Conservation (phyloP, 208 protist genomes). For the Trypanosoma platydactyli region DNA sequence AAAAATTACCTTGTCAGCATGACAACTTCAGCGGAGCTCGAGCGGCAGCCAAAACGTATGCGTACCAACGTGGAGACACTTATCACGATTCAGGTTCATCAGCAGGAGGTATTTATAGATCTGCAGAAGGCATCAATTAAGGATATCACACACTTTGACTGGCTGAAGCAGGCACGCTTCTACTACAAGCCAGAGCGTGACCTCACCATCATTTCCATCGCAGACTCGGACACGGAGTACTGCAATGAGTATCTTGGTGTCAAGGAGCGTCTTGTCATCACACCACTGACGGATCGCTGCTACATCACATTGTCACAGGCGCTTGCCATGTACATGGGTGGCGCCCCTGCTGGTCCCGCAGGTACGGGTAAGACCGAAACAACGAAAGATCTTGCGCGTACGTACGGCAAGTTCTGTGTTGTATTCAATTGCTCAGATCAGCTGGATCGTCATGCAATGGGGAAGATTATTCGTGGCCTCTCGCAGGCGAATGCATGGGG, state of each 20-base stretch:
- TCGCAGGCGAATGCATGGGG: slow-evolving; percentile 94
- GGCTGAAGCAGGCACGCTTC: slow-evolving; percentile 94
- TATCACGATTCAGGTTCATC: slow-evolving; percentile 95
- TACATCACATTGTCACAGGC: slow-evolving; percentile 97
- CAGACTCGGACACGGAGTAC: slow-evolving; percentile 94
- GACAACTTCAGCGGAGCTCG: slow-evolving; percentile 87
- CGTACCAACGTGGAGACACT: slow-evolving; percentile 95
- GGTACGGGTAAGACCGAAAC: slow-evolving; percentile 98
- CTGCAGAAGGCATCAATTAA: slow-evolving; percentile 87
- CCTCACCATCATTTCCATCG: slow-evolving; percentile 92
- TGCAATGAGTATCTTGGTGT: slow-evolving; percentile 96
- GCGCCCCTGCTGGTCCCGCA: slow-evolving; percentile 95
- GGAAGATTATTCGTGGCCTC: slow-evolving; percentile 94
- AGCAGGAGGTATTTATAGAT: slow-evolving; percentile 94
- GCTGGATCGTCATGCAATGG: slow-evolving; percentile 93
- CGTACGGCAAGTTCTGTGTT: slow-evolving; percentile 94
- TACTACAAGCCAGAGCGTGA: slow-evolving; percentile 93
- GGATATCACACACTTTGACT: slow-evolving; percentile 92
- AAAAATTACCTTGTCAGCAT: slow-evolving; percentile 92
- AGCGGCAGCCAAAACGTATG: slow-evolving; percentile 85
- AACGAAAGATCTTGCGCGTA: slow-evolving; percentile 94
- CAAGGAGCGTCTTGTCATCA: slow-evolving; percentile 95
- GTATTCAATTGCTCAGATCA: slow-evolving; percentile 96
- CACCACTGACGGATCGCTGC: slow-evolving; percentile 94
- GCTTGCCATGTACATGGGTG: slow-evolving; percentile 96